Conservation (phyloP, 306 rosid genomes). For the Geum urbanum region DNA sequence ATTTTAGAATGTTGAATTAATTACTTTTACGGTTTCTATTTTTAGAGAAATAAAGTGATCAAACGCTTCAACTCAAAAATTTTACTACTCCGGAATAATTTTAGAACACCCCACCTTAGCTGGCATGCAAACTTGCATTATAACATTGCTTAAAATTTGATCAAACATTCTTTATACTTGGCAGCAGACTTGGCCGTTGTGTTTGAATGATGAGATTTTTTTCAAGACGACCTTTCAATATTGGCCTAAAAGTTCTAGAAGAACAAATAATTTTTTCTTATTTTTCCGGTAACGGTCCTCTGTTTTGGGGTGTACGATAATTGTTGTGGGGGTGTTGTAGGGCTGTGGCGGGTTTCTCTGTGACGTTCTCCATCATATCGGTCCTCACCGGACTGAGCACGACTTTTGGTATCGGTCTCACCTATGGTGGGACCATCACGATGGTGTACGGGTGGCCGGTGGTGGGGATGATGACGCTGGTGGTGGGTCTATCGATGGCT, state of each 20-base stretch:
- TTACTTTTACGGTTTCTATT: too few species aligned
- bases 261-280: background rate
- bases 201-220: background rate
- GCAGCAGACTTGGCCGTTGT: background rate
- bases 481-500: conserved; percentile 41
- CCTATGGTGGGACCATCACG: conserved; percentile 34
- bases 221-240: background rate
- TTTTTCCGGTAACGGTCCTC: background rate
- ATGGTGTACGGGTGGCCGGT: conserved; percentile 45
- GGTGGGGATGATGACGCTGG: conserved; percentile 31
- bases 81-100: too few species aligned
- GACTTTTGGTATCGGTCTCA: conserved; percentile 29
- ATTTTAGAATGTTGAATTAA: too few species aligned
- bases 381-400: conserved; percentile 41
- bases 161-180: background rate
- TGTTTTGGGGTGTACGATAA: background rate
- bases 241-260: background rate
- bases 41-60: too few species aligned
- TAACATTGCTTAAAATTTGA: background rate
- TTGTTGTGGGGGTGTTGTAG: conserved; percentile 10
- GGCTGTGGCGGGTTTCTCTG: conserved; percentile 37
- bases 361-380: conserved; percentile 42
- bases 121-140: too few species aligned
- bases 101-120: too few species aligned
- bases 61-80: too few species aligned